phyloP scores from a whole-genome alignment of 2,329 filamentous ascomycete species.

The Aphanocladium album region DNA sequence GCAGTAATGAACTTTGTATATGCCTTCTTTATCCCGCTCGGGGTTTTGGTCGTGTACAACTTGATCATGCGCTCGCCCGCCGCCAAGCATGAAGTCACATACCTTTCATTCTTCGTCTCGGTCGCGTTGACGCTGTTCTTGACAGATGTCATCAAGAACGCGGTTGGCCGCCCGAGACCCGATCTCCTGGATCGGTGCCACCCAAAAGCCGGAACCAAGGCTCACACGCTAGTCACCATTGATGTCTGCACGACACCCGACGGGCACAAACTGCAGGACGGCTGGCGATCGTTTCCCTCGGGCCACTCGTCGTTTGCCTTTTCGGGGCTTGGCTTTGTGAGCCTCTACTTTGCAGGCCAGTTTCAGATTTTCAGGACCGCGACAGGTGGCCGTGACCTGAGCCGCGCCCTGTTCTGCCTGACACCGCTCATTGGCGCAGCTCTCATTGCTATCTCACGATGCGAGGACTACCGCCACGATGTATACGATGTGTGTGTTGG shows the following conservation, averaged over 20 bases:
- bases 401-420: slow-evolving; percentile 53
- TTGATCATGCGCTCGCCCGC: slow-evolving; percentile 53
- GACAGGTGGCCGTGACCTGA: slow-evolving; percentile 45
- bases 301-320: slow-evolving; percentile 79
- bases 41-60: slow-evolving; percentile 62
- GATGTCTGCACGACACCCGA: slow-evolving; percentile 68
- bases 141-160: slow-evolving; percentile 88
- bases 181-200: slow-evolving; percentile 71
- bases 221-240: slow-evolving; percentile 53
- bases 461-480: slow-evolving; percentile 67
- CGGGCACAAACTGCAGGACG: slow-evolving; percentile 69
- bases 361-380: slow-evolving; percentile 50
- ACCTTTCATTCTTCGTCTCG: slow-evolving; percentile 74
- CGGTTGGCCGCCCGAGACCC: slow-evolving; percentile 67
- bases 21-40: slow-evolving; percentile 66
- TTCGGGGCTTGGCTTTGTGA: slow-evolving; percentile 69
- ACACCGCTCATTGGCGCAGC: slow-evolving; percentile 56
- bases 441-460: slow-evolving; percentile 64
- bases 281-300: slow-evolving; percentile 78
- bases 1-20: slow-evolving; percentile 73
- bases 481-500: slow-evolving; percentile 64
- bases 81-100: slow-evolving; percentile 80
- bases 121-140: slow-evolving; percentile 74
- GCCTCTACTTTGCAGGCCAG: slow-evolving; percentile 65
- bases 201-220: slow-evolving; percentile 49